Evolutionary conservation across 352 stramenopile species (phyloP).

Genomic region (Pythium aristosporum): DNA sequence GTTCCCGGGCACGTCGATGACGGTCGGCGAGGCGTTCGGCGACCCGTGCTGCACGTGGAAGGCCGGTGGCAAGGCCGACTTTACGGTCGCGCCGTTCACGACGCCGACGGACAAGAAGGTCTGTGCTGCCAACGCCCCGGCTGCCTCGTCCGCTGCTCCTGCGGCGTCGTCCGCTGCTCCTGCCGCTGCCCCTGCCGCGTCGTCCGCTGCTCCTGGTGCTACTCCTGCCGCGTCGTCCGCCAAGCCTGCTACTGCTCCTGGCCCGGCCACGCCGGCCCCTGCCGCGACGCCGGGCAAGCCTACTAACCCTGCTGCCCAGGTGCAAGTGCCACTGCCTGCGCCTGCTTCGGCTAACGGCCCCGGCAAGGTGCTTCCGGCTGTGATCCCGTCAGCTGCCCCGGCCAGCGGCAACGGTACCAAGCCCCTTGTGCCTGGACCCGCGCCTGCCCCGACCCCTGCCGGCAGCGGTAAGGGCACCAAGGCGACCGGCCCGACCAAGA

Average conservation of each 20-base stretch:
- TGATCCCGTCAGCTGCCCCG: not conserved
- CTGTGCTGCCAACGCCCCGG: slow-evolving; percentile 1
- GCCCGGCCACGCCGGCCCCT: not conserved
- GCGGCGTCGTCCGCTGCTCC: not conserved
- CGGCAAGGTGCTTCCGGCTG: not conserved
- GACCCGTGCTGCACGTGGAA: slow-evolving; percentile 1
- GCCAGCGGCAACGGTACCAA: not conserved
- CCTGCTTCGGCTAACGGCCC: not conserved
- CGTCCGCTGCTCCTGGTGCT: not conserved
- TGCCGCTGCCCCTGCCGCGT: not conserved
- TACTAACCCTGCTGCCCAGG: not conserved
- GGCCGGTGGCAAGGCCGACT: slow-evolving; percentile 15
- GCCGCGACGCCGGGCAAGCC: not conserved
- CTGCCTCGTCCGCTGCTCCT: not conserved
- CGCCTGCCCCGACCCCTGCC: not conserved
- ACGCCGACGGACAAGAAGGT: not conserved
- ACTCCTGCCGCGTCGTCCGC: not conserved
- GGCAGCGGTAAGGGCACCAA: not conserved
- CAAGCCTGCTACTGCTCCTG: too few relatives aligned
- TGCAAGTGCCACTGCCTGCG: not conserved
- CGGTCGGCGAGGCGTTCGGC: slow-evolving; percentile 45
- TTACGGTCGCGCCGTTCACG: slow-evolving; percentile 4
- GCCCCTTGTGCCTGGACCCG: too few relatives aligned
- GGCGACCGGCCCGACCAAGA: slow-evolving; percentile 13
- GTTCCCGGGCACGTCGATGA: slow-evolving; percentile 36